Base-by-base conservation (phyloP, 179 eudicot genomes). In the Patellifolia procumbens region DNA sequence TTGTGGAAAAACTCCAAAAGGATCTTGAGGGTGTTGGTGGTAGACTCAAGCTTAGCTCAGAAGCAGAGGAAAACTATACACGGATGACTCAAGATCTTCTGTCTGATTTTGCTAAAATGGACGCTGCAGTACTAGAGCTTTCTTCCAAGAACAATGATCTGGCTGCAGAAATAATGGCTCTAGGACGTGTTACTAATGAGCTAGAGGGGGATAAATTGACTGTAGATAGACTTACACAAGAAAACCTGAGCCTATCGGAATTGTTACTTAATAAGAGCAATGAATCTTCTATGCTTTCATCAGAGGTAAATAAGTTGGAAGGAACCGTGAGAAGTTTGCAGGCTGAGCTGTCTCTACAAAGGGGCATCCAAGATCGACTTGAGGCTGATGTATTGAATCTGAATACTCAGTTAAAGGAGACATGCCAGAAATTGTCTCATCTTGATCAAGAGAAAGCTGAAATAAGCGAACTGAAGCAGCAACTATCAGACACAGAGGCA, bases 1-100 rank as follows among this genome's bases (percentile, higher is more conserved):
- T 88, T 63, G 83, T 84, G 48, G 90, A 76, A 51, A 89, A 85
- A 78, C 88, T 96, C 87, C 92, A 89, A 73, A 68, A 65, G 77
- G 85, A 86, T 66, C 85, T 89, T 62, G 92, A 89, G 61, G 79
- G 81, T 58, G 80, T 90, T 70, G 80, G 85, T 78, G 82, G 81
- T 70, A 90, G 81, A 79, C 79, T 91, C 70, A 80, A 80, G 70
- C 45, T 59, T 73, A 85, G 83, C 81, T 87, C 87, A 26, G 91
- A 87, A 72, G 84, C 74, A 53, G 97, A 91, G 81, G 92, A 86
- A 72, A 88, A 78, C 11, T 77, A 79, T 76, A 70, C 82, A 29
- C 72, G 48, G 62, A 85, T 83, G 80, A 85, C 80, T 52, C 79
- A 81, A 74, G 88, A 85, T 78, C 87, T 96, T 77, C 77, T 84